Conservation (phyloP, 202 grass and related monocot species). For the Zizania palustris region DNA sequence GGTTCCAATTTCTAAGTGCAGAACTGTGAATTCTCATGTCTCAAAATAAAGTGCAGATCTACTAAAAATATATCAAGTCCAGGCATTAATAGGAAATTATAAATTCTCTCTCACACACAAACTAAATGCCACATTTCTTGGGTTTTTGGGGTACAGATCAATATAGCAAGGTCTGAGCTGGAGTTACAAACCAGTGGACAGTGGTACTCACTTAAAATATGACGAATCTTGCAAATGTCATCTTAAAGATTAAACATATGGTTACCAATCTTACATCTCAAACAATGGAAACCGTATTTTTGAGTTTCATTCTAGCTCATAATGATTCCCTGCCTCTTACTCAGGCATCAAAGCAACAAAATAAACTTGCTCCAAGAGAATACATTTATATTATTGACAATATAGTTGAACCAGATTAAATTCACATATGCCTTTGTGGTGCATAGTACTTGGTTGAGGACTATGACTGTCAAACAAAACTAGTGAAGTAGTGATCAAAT, state of each 20-base stretch:
- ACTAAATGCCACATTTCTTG: background rate
- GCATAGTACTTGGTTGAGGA: background rate
- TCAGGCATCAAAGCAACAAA: background rate
- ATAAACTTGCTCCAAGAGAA: background rate
- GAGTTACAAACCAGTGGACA: background rate
- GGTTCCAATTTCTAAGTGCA: background rate
- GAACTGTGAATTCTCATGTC: background rate
- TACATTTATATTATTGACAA: background rate
- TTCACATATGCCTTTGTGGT: background rate
- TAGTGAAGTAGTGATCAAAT: background rate
- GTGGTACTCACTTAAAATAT: background rate
- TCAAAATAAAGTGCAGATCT: background rate
- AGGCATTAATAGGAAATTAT: background rate
- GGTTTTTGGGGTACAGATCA: background rate
- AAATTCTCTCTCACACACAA: background rate
- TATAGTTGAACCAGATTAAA: background rate
- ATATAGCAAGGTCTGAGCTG: background rate
- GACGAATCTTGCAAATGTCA: background rate
- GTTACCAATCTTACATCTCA: background rate
- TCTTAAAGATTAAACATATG: constrained; percentile 1
- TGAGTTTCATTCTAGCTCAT: background rate
- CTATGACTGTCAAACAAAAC: constrained; percentile 1
- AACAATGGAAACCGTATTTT: background rate
- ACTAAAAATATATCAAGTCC: background rate
- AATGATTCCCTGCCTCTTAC: background rate